Evolutionary conservation across 805 yeast species (phyloP).

Genomic region (Millerago galiae): DNA sequence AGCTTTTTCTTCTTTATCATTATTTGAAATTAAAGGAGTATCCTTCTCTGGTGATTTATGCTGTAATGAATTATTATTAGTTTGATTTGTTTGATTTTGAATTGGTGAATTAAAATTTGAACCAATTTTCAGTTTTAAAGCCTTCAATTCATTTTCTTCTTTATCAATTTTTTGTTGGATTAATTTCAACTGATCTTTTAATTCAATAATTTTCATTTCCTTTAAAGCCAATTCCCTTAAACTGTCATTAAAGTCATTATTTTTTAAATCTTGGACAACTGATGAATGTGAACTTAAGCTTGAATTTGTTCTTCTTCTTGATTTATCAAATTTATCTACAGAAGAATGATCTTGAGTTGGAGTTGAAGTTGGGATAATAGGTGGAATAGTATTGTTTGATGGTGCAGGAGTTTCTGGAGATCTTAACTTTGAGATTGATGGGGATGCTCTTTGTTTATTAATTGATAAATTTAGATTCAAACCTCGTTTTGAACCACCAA

Average conservation of each 20-base stretch:
- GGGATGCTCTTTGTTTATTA: conserved; percentile 7
- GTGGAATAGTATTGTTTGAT: background rate
- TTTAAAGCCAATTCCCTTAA: conserved; percentile 58
- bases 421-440: conserved; percentile 5
- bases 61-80: background rate
- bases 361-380: background rate
- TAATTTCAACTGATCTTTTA: conserved; percentile 44
- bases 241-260: conserved; percentile 43
- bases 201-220: conserved; percentile 61
- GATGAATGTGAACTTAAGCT: conserved; percentile 11
- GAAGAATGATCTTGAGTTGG: background rate
- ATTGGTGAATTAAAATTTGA: conserved; percentile 22
- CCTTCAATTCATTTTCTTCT: conserved; percentile 27
- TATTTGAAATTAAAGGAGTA: background rate
- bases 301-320: conserved; percentile 20
- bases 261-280: conserved; percentile 8
- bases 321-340: conserved; percentile 2
- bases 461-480: conserved; percentile 19
- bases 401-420: conserved; percentile 11
- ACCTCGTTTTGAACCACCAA: conserved; percentile 14
- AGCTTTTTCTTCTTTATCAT: background rate
- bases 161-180: conserved; percentile 41
- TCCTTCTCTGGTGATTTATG: conserved; percentile 7
- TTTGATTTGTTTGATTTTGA: conserved; percentile 1
- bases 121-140: conserved; percentile 29